A percentile compares a stretch with the other conserved stretches of the same genome.
Evolutionary conservation across 441 rosid genomes (phyloP).

Genomic region (Viola pubescens): DNA sequence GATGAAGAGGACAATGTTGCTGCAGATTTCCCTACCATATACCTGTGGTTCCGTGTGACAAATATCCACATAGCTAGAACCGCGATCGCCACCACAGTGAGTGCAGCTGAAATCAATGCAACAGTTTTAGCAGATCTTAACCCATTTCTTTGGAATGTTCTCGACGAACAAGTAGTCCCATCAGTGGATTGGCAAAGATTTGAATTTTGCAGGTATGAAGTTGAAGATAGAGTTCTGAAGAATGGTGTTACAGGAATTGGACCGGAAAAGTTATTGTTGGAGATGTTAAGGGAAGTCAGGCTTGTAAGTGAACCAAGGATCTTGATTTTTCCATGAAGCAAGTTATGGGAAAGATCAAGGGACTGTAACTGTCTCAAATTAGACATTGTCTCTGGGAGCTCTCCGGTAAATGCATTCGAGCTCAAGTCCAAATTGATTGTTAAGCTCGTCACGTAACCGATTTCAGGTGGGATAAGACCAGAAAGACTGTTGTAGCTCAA

Average conservation of each 20-base stretch:
- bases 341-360: conserved; percentile 71
- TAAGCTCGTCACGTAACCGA: conserved; percentile 68
- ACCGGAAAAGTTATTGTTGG: conserved; percentile 81
- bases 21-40: conserved; percentile 43
- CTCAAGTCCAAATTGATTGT: conserved; percentile 75
- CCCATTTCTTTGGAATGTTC: conserved; percentile 27
- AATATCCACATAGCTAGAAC: conserved; percentile 58
- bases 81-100: conserved; percentile 48
- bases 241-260: conserved; percentile 83
- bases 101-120: conserved; percentile 54
- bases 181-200: conserved; percentile 56
- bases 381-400: conserved; percentile 57
- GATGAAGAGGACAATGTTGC: conserved; percentile 30
- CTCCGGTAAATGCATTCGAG: conserved; percentile 54
- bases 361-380: conserved; percentile 75
- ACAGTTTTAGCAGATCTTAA: conserved; percentile 60
- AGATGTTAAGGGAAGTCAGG: conserved; percentile 75
- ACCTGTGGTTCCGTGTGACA: conserved; percentile 45
- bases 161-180: conserved; percentile 67
- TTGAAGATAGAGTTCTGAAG: conserved; percentile 60
- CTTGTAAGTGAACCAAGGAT: conserved; percentile 75
- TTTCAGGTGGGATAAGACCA: conserved; percentile 62
- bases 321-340: conserved; percentile 50
- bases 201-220: conserved; percentile 51
- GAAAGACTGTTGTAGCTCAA: conserved; percentile 71